Evolutionary conservation across 108 stramenopile species (phyloP).

Genomic region (Fragilariopsis cylindrus): DNA sequence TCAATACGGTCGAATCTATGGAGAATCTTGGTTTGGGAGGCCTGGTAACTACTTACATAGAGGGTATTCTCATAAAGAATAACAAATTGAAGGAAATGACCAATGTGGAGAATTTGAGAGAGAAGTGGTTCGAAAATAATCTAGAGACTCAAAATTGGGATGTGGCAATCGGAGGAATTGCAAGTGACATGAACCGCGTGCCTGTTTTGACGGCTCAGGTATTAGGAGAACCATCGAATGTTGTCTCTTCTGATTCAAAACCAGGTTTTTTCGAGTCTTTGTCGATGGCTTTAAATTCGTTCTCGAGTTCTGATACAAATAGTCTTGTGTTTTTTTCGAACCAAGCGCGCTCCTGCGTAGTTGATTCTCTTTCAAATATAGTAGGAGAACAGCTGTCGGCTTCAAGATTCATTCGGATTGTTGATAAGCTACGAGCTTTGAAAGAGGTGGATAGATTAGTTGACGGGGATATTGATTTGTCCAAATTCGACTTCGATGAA

Average conservation of each 20-base stretch:
- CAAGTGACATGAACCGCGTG: background rate
- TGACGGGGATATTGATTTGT: background rate
- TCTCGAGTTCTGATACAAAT: constrained; percentile 13
- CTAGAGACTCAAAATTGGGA: constrained; percentile 34
- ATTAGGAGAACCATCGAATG: background rate
- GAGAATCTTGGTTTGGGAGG: constrained; percentile 20
- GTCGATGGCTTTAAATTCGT: constrained; percentile 19
- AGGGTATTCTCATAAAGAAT: constrained; percentile 20
- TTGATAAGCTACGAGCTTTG: constrained; percentile 36
- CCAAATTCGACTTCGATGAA: constrained; percentile 18
- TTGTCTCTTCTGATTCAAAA: background rate
- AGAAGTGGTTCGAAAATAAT: constrained; percentile 70
- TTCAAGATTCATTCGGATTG: background rate
- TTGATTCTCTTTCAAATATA: constrained; percentile 17
- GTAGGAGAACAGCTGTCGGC: constrained; percentile 17
- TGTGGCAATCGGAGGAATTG: background rate
- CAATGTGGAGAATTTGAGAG: constrained; percentile 20
- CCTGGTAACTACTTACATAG: constrained; percentile 18
- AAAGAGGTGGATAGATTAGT: constrained; percentile 18
- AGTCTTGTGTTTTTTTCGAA: constrained; percentile 7
- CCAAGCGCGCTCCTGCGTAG: constrained; percentile 12
- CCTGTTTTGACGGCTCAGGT: background rate
- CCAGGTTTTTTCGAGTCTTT: constrained; percentile 34
- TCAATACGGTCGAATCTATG: constrained; percentile 12
- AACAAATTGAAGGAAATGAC: background rate